Evolutionary conservation across 345 rosid species (phyloP).

Genomic region (Citrus australasica): DNA sequence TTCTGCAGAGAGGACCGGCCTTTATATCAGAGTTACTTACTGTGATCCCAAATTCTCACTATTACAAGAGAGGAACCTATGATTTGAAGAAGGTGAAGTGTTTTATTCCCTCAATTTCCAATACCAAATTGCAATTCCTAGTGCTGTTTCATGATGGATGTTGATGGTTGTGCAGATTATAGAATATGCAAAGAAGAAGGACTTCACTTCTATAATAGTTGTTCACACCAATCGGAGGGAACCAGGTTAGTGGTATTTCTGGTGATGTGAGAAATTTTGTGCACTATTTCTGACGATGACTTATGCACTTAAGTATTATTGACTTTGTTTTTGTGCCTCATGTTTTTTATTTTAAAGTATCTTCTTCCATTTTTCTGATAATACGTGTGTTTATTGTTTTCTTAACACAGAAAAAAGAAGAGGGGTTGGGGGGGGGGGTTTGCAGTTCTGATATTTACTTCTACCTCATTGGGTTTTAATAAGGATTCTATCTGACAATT

Average conservation of each 20-base stretch:
- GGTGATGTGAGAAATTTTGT: neutral
- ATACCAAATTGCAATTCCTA: neutral
- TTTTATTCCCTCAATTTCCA: constrained; percentile 1
- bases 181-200: constrained; percentile 80
- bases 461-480: neutral
- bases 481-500: constrained; percentile 8
- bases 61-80: constrained; percentile 80
- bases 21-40: constrained; percentile 71
- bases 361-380: neutral
- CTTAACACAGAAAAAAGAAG: too few relatives aligned
- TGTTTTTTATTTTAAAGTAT: neutral
- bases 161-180: constrained; percentile 50
- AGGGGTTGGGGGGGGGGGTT: too few relatives aligned
- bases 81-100: constrained; percentile 79
- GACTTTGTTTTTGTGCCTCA: neutral
- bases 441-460: neutral
- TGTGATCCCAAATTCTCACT: constrained; percentile 83
- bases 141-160: neutral
- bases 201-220: constrained; percentile 72
- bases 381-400: too few relatives aligned
- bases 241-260: constrained; percentile 55
- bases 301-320: neutral
- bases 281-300: neutral
- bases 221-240: constrained; percentile 90
- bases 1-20: constrained; percentile 81